These are phyloP conservation scores for Saccharum spontaneum DNA, from an alignment of 176 grass and related monocot species.

Conservation along the genomic window DNA sequence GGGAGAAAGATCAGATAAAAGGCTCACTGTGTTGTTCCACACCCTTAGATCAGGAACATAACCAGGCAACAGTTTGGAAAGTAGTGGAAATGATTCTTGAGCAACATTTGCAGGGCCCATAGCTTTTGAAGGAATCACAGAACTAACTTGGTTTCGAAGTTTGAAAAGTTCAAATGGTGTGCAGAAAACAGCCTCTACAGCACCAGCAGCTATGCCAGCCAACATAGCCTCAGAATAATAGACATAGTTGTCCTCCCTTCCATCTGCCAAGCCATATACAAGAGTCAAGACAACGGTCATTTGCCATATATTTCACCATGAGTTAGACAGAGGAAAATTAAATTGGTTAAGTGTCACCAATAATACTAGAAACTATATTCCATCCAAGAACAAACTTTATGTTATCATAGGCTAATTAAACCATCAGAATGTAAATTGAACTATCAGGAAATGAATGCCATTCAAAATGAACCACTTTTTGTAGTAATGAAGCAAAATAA, in stretches of 20 bases:
- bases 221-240: slow-evolving; percentile 84
- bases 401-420: not conserved
- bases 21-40: slow-evolving; percentile 58
- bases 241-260: slow-evolving; percentile 77
- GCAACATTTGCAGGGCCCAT: slow-evolving; percentile 24
- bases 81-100: slow-evolving; percentile 47
- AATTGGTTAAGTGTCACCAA: not conserved
- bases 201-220: slow-evolving; percentile 75
- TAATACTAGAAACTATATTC: not conserved
- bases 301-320: not conserved
- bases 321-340: not conserved
- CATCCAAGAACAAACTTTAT: slow-evolving; percentile 14
- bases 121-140: slow-evolving; percentile 53
- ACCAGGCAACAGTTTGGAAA: slow-evolving; percentile 77
- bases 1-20: slow-evolving; percentile 75
- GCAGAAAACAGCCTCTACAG: slow-evolving; percentile 56
- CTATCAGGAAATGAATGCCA: slow-evolving; percentile 15
- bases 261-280: slow-evolving; percentile 64
- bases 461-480: slow-evolving; percentile 11
- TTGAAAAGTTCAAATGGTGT: slow-evolving; percentile 97
- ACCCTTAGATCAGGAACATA: slow-evolving; percentile 60
- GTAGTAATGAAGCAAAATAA: not conserved
- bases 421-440: slow-evolving; percentile 1
- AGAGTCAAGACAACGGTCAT: slow-evolving; percentile 1
- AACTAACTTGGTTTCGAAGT: slow-evolving; percentile 69